A percentile compares a stretch with the other conserved stretches of the same genome.
Evolutionary conservation across 2,329 filamentous ascomycete genomes (phyloP).

Genomic region (Triangularia verruculosa): DNA sequence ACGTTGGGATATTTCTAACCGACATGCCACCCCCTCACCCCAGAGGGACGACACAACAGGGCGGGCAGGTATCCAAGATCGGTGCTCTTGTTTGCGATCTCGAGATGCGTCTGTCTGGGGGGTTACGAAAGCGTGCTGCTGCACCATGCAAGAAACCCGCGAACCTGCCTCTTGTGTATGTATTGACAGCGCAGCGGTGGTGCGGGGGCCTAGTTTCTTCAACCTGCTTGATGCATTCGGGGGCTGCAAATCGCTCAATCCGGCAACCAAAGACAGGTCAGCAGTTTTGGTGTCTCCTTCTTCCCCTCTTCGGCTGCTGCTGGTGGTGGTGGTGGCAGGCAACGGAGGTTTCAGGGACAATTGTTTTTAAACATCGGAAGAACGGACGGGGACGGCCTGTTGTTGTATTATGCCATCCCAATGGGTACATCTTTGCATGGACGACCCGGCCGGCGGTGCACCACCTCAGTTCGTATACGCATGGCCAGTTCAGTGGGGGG

Average conservation of each 20-base stretch:
- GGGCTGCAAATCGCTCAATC: conserved; percentile 24
- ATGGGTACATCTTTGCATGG: conserved; percentile 12
- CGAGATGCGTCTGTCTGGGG: background rate
- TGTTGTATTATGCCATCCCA: background rate
- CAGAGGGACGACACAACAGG: no score
- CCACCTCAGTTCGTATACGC: background rate
- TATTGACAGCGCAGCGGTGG: background rate
- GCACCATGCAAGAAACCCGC: background rate
- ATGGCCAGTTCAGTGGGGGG: background rate
- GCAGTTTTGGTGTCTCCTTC: background rate
- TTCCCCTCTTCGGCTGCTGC: background rate
- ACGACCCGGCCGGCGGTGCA: background rate
- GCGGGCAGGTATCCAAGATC: background rate
- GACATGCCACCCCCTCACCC: background rate
- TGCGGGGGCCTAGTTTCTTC: background rate
- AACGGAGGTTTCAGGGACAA: background rate
- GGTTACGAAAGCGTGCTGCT: background rate
- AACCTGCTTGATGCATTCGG: background rate
- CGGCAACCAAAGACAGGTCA: conserved; percentile 19
- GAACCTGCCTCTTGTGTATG: background rate
- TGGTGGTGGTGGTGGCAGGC: no score
- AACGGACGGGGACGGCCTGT: background rate
- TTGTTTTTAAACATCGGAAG: no score
- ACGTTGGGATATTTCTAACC: background rate
- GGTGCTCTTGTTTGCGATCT: background rate